phyloP scores from a whole-genome alignment of 306 rosid species.

The Rosa multiflora region DNA sequence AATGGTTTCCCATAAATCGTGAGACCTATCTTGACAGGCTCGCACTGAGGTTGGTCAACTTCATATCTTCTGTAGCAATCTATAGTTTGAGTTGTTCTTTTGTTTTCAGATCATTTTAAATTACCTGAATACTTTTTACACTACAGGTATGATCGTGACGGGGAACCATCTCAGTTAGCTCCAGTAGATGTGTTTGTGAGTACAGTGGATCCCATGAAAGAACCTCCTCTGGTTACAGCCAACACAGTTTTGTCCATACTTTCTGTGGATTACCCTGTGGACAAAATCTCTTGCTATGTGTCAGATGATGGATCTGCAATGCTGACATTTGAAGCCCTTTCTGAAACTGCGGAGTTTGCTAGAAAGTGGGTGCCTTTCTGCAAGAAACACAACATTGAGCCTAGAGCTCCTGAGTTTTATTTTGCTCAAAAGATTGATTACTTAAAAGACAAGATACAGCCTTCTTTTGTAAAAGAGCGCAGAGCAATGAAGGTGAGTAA shows the following conservation, averaged over 20 bases:
- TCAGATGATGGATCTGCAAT: slow-evolving; percentile 99
- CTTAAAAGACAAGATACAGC: slow-evolving; percentile 96
- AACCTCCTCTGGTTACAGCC: slow-evolving; percentile 95
- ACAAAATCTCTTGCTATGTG: slow-evolving; percentile 98
- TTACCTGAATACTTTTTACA: slow-evolving; percentile 26
- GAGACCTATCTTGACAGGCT: slow-evolving; percentile 97
- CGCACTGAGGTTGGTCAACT: slow-evolving; percentile 59
- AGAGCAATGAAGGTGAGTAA: slow-evolving; percentile 87
- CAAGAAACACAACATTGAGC: slow-evolving; percentile 92
- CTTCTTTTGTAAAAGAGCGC: slow-evolving; percentile 96
- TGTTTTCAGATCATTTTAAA: background rate
- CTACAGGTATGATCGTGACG: slow-evolving; percentile 89
- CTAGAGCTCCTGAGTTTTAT: slow-evolving; percentile 98
- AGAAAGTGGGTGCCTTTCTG: slow-evolving; percentile 98
- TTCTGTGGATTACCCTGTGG: slow-evolving; percentile 98
- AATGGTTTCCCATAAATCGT: slow-evolving; percentile 91
- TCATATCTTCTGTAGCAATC: slow-evolving; percentile 5
- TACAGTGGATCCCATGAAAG: slow-evolving; percentile 99
- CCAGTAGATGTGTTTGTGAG: slow-evolving; percentile 94
- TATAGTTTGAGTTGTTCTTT: slow-evolving; percentile 7
- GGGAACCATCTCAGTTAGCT: slow-evolving; percentile 94
- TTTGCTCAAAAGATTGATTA: slow-evolving; percentile 96
- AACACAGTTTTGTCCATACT: slow-evolving; percentile 99
- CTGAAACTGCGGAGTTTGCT: slow-evolving; percentile 99
- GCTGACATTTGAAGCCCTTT: slow-evolving; percentile 94